These are phyloP conservation scores for Taphrina populina DNA, from an alignment of 1,139 yeast genomes.

Conservation along the genomic window DNA sequence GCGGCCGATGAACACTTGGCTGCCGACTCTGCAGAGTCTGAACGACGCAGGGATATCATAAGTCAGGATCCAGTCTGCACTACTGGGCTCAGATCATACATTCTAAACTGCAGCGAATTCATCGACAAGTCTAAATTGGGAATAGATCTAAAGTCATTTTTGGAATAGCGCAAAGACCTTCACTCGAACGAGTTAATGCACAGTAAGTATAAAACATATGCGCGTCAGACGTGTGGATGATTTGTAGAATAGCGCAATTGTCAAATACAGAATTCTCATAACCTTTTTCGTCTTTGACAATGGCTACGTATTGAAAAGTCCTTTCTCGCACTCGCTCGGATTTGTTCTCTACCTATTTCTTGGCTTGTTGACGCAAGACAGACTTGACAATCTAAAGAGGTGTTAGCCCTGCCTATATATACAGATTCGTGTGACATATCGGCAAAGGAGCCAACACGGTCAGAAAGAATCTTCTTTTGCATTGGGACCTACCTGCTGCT, in stretches of 20 bases:
- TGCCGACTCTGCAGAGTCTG: conserved; percentile 26
- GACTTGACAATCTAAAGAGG: conserved; percentile 25
- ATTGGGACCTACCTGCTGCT: conserved; percentile 70
- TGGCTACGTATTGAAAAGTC: not conserved
- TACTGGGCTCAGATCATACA: conserved; percentile 8
- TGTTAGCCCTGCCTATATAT: too few species aligned
- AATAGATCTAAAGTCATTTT: conserved; percentile 3
- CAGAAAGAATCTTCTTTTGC: not conserved
- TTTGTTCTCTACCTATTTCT: conserved; percentile 9
- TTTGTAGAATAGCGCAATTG: too few species aligned
- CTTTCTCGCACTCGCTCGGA: not conserved
- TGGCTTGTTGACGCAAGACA: conserved; percentile 33
- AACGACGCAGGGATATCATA: conserved; percentile 19
- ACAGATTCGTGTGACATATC: not conserved
- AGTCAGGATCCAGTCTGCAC: conserved; percentile 9
- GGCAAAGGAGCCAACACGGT: not conserved
- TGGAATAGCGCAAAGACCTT: not conserved
- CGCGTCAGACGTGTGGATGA: too few species aligned
- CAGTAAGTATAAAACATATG: too few species aligned
- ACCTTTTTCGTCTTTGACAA: too few species aligned
- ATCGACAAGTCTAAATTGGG: conserved; percentile 10
- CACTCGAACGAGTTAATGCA: too few species aligned
- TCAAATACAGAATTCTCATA: too few species aligned
- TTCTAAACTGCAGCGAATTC: not conserved
- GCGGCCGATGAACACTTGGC: conserved; percentile 10